Conservation (phyloP, 1,139 yeast species). For the Taphrina flavorubra region DNA sequence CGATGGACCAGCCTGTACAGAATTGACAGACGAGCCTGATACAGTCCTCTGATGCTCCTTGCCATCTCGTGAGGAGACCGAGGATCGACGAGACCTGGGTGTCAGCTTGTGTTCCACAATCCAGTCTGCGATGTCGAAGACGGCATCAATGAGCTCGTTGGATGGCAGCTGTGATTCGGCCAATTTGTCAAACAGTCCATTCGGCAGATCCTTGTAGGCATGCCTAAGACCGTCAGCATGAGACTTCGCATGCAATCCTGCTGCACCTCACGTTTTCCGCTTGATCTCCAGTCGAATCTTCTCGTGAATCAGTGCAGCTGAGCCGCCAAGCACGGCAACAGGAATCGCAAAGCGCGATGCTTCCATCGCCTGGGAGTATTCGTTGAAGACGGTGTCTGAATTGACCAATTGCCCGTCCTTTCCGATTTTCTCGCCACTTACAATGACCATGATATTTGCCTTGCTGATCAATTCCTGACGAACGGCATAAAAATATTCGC, state of each 20-base stretch:
- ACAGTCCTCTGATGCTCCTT: conserved; percentile 11
- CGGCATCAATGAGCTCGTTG: conserved; percentile 16
- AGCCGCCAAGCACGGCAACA: conserved; percentile 31
- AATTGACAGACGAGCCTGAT: conserved; percentile 7
- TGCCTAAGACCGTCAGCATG: conserved; percentile 18
- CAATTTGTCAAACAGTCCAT: conserved; percentile 31
- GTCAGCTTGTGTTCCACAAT: conserved; percentile 28
- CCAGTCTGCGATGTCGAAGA: conserved; percentile 29
- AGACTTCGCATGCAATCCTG: too few relatives aligned
- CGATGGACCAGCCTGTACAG: neutral
- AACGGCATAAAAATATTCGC: conserved; percentile 27
- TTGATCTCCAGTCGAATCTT: conserved; percentile 22
- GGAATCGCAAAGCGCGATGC: conserved; percentile 28
- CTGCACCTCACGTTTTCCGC: neutral
- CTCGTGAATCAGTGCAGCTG: conserved; percentile 15
- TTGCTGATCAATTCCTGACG: conserved; percentile 34
- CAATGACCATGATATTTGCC: conserved; percentile 31
- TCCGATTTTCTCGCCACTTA: conserved; percentile 30
- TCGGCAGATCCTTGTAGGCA: conserved; percentile 24
- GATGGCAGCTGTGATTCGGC: neutral
- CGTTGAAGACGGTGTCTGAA: conserved; percentile 30
- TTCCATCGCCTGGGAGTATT: conserved; percentile 23
- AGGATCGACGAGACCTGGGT: conserved; percentile 22
- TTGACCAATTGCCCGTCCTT: conserved; percentile 24
- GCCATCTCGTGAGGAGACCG: conserved; percentile 19